Conservation (phyloP, 805 yeast species). For the Cyberlindnera galapagoensis region DNA sequence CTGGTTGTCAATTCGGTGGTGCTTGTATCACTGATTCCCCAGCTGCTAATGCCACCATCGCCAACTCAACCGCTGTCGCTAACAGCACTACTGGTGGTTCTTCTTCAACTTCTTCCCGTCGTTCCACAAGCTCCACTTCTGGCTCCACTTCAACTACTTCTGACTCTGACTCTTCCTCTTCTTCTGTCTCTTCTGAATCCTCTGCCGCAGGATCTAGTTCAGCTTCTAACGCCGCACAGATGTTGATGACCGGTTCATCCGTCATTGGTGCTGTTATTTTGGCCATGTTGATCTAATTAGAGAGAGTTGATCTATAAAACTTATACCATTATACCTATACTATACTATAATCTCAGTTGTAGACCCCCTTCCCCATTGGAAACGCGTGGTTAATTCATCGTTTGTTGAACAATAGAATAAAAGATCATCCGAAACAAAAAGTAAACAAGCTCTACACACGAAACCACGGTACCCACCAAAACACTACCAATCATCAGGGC, state of each 20-base stretch:
- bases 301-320: no score
- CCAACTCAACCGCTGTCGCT: not conserved
- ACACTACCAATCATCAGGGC: no score
- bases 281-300: slow-evolving; percentile 10
- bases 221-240: slow-evolving; percentile 12
- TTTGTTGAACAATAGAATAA: no score
- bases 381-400: no score
- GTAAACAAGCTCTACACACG: no score
- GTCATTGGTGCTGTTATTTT: slow-evolving; percentile 11
- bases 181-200: slow-evolving; percentile 13
- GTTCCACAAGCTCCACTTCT: slow-evolving; percentile 4
- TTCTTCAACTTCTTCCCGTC: slow-evolving; percentile 2
- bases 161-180: slow-evolving; percentile 6
- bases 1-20: slow-evolving; percentile 16
- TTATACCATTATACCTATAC: no score
- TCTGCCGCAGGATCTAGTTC: slow-evolving; percentile 9
- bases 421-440: no score
- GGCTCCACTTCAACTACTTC: slow-evolving; percentile 11
- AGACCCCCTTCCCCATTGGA: no score
- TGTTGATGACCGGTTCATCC: slow-evolving; percentile 12
- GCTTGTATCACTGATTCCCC: slow-evolving; percentile 8
- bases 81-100: not conserved
- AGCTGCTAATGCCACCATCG: slow-evolving; percentile 1
- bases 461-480: no score
- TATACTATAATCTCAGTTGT: no score